Percentiles rank a stretch among this genome's conserved stretches.
Evolutionary conservation across 2,329 filamentous ascomycete genomes (phyloP).

Genomic region (Ploettnerulaceae sp.): DNA sequence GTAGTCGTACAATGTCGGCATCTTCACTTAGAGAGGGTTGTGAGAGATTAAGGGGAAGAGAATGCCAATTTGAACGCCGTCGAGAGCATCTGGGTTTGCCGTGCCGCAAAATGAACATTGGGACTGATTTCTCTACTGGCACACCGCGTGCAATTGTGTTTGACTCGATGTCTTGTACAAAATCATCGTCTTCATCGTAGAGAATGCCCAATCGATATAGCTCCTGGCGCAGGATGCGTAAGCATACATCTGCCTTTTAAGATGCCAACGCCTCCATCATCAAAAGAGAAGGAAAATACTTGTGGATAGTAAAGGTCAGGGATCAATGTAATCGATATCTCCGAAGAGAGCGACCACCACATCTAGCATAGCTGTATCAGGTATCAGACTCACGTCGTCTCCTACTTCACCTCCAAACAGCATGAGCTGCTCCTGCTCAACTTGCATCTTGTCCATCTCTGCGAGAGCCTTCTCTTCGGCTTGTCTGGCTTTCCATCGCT

Average conservation of each 20-base stretch:
- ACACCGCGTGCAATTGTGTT: constrained; percentile 18
- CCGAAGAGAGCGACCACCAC: constrained; percentile 33
- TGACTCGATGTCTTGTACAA: constrained; percentile 10
- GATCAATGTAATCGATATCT: constrained; percentile 34
- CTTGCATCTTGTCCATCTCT: constrained; percentile 25
- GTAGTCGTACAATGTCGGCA: constrained; percentile 20
- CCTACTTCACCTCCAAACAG: constrained; percentile 32
- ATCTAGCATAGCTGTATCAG: constrained; percentile 29
- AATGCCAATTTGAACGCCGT: constrained; percentile 16
- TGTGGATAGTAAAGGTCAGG: constrained; percentile 22
- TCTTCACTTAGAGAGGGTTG: constrained; percentile 22
- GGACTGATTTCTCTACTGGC: constrained; percentile 17
- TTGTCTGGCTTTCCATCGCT: constrained; percentile 30
- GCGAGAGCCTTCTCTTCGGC: constrained; percentile 26
- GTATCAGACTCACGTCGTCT: constrained; percentile 32
- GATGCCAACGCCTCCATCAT: constrained; percentile 5
- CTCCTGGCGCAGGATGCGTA: constrained; percentile 29
- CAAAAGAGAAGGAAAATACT: constrained; percentile 13
- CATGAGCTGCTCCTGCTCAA: constrained; percentile 27
- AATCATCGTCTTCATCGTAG: constrained; percentile 21
- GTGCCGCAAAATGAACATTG: constrained; percentile 21
- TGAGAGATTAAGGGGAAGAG: constrained; percentile 19
- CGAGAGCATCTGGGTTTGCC: constrained; percentile 20
- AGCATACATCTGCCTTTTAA: constrained; percentile 26
- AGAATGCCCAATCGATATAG: constrained; percentile 23